Evolutionary conservation across 306 rosid species (phyloP).

Genomic region (Crotalaria pallida): DNA sequence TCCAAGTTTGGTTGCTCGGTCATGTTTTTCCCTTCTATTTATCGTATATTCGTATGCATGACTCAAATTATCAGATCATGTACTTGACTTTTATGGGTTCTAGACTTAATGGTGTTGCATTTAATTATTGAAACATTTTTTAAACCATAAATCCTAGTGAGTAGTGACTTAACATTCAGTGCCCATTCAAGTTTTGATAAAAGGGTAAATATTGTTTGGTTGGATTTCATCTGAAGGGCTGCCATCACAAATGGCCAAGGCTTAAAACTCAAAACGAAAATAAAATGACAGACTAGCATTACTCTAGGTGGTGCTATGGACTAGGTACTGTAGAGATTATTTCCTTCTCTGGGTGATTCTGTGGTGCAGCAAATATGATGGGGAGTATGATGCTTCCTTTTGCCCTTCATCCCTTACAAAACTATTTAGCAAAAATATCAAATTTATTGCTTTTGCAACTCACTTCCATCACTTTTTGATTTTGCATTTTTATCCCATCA

Average conservation of each 20-base stretch:
- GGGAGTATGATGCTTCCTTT: no score
- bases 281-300: background rate
- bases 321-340: background rate
- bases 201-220: background rate
- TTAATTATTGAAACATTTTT: background rate
- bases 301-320: background rate
- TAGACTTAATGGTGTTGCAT: constrained; percentile 1
- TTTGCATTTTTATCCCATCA: no score
- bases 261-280: background rate
- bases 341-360: constrained; percentile 15
- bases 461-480: no score
- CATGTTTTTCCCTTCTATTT: constrained; percentile 1
- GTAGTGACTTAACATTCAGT: background rate
- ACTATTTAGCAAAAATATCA: no score
- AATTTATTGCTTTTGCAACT: no score
- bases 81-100: background rate
- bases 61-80: background rate
- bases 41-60: background rate
- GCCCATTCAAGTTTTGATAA: constrained; percentile 7
- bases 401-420: no score
- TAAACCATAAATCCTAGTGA: background rate
- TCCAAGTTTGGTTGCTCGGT: background rate
- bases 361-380: no score
- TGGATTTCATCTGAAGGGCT: constrained; percentile 4
- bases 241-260: background rate